These are phyloP conservation scores for Gynochthodes officinalis DNA, from an alignment of 257 asterid genomes.

Conservation along the genomic window DNA sequence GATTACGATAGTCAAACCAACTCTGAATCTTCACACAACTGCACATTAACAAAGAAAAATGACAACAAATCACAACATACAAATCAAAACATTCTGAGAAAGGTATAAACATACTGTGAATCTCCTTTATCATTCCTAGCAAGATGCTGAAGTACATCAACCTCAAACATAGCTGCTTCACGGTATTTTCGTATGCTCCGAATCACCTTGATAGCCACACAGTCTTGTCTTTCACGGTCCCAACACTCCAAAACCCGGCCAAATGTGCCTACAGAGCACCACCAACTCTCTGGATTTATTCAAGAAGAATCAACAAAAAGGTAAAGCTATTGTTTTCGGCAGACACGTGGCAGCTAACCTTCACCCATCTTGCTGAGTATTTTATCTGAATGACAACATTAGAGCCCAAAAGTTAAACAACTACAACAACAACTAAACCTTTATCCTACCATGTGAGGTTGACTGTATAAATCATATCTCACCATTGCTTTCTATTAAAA, in stretches of 20 bases:
- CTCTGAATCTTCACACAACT: slow-evolving; percentile 75
- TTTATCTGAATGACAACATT: slow-evolving; percentile 51
- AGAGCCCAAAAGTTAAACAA: background rate
- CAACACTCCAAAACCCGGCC: slow-evolving; percentile 94
- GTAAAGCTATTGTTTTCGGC: slow-evolving; percentile 57
- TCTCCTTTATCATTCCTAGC: slow-evolving; percentile 48
- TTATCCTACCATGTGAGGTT: too few relatives aligned
- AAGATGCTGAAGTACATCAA: slow-evolving; percentile 64
- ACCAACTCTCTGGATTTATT: slow-evolving; percentile 72
- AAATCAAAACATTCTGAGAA: slow-evolving; percentile 14
- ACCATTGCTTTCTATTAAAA: too few relatives aligned
- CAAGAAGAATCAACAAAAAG: slow-evolving; percentile 59
- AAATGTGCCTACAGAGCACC: slow-evolving; percentile 90
- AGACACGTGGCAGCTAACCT: slow-evolving; percentile 77
- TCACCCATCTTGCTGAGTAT: slow-evolving; percentile 88
- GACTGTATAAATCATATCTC: too few relatives aligned
- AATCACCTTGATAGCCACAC: slow-evolving; percentile 74
- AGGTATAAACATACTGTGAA: slow-evolving; percentile 53
- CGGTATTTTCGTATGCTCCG: slow-evolving; percentile 76
- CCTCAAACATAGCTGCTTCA: slow-evolving; percentile 78
- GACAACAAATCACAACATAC: slow-evolving; percentile 1
- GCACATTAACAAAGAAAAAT: slow-evolving; percentile 19
- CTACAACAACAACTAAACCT: too few relatives aligned
- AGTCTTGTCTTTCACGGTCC: slow-evolving; percentile 62
- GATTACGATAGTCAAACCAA: slow-evolving; percentile 89